These are phyloP conservation scores for Euphorbia schlechtendalii DNA, from an alignment of 441 rosid species.

Conservation along the genomic window DNA sequence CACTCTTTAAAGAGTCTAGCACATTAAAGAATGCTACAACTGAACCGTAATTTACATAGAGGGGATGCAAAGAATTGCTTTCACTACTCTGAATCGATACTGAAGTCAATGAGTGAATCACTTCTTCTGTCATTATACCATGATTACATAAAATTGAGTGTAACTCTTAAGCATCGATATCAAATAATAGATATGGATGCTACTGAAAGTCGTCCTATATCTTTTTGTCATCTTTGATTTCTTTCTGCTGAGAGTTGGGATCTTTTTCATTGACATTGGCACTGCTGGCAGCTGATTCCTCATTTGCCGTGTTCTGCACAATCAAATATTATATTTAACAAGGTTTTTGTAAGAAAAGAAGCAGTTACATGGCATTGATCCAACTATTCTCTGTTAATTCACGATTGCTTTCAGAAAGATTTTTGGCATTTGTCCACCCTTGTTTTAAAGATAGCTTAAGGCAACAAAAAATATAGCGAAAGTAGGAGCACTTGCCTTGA, in stretches of 20 bases:
- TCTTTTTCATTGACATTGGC: conserved; percentile 24
- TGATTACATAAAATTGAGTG: no score
- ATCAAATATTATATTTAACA: conserved; percentile 9
- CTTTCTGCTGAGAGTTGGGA: conserved; percentile 18
- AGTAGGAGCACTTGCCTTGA: conserved; percentile 43
- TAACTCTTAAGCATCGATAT: no score
- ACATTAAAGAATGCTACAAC: background rate
- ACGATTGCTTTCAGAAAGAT: background rate
- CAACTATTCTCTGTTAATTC: background rate
- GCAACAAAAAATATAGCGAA: background rate
- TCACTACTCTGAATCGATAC: conserved; percentile 4
- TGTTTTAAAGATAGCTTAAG: background rate
- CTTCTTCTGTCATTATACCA: conserved; percentile 11
- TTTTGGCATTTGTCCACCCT: background rate
- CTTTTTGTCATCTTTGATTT: conserved; percentile 13
- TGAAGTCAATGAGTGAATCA: no score
- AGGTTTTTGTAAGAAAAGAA: background rate
- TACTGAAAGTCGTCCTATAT: conserved; percentile 1
- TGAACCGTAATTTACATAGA: conserved; percentile 16
- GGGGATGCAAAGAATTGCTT: background rate
- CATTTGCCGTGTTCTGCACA: conserved; percentile 37
- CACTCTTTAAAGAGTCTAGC: background rate
- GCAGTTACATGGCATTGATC: background rate
- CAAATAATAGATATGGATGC: conserved; percentile 1
- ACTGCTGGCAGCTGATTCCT: conserved; percentile 30